Percentiles rank a stretch among this genome's conserved stretches.
Evolutionary conservation across 345 rosid species (phyloP).

Genomic region (Syzygium oleosum): DNA sequence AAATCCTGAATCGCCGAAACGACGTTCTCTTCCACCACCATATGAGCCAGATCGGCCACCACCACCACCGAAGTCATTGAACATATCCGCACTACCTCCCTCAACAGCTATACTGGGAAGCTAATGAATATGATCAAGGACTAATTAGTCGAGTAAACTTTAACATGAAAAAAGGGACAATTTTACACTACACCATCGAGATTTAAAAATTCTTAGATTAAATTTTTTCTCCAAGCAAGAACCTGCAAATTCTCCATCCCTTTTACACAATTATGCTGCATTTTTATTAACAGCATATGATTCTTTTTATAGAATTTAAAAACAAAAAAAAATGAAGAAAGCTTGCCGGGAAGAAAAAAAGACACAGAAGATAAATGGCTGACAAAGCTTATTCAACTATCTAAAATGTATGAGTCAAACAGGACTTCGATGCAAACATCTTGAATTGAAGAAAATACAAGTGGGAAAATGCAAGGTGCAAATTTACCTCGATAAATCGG

Average conservation of each 20-base stretch:
- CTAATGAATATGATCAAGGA: conserved; percentile 28
- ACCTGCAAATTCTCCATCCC: not conserved
- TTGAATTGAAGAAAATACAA: not conserved
- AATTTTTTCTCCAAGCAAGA: not conserved
- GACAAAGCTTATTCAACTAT: not conserved
- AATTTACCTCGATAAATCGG: conserved; percentile 65
- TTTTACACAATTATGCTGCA: not conserved
- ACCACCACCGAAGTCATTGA: conserved; percentile 28
- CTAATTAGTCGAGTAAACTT: not conserved
- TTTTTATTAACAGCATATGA: not conserved
- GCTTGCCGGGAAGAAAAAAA: not conserved
- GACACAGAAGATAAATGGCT: not conserved
- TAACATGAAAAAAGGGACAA: not conserved
- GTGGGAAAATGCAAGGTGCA: not conserved
- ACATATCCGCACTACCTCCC: conserved; percentile 37
- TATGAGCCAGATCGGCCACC: conserved; percentile 22
- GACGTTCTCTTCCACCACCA: conserved; percentile 44
- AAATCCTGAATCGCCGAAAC: conserved; percentile 30
- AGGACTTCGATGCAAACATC: not conserved
- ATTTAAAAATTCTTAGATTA: not conserved
- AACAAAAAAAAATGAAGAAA: not conserved
- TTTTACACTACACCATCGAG: not conserved
- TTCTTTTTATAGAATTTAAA: not conserved
- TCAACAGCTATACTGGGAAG: conserved; percentile 60
- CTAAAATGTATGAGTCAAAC: not conserved